Evolutionary conservation across 1,139 yeast species (phyloP).

Genomic region (Suzukiozyma palmioleophila): DNA sequence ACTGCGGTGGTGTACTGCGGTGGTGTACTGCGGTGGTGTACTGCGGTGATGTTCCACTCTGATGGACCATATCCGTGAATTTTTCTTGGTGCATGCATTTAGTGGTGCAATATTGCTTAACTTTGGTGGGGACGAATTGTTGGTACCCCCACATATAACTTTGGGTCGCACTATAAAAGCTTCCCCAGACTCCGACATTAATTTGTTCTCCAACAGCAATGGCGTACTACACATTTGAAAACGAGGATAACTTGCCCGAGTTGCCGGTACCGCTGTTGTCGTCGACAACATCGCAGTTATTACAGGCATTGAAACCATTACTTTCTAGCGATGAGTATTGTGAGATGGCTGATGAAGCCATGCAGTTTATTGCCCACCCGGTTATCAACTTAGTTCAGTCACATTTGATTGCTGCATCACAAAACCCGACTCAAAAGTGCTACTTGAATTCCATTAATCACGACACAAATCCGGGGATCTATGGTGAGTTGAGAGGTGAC

Average conservation of each 20-base stretch:
- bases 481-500: constrained; percentile 61
- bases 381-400: constrained; percentile 46
- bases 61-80: no score
- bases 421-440: constrained; percentile 38
- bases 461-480: constrained; percentile 57
- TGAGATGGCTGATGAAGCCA: constrained; percentile 36
- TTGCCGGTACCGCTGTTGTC: constrained; percentile 53
- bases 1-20: no score
- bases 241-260: constrained; percentile 31
- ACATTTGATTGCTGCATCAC: constrained; percentile 44
- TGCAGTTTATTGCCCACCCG: constrained; percentile 38
- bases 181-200: no score
- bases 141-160: no score
- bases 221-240: constrained; percentile 14
- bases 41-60: no score
- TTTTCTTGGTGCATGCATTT: no score
- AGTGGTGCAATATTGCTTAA: no score
- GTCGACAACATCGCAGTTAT: constrained; percentile 43
- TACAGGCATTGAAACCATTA: constrained; percentile 49
- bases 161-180: no score
- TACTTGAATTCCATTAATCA: constrained; percentile 59
- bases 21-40: no score
- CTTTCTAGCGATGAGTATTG: constrained; percentile 39
- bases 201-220: background rate
- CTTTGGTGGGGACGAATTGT: no score